Evolutionary conservation across 768 basidiomycete species (phyloP), one percentile per base, ranked within the genome.

Genomic region (Mycena venus): DNA sequence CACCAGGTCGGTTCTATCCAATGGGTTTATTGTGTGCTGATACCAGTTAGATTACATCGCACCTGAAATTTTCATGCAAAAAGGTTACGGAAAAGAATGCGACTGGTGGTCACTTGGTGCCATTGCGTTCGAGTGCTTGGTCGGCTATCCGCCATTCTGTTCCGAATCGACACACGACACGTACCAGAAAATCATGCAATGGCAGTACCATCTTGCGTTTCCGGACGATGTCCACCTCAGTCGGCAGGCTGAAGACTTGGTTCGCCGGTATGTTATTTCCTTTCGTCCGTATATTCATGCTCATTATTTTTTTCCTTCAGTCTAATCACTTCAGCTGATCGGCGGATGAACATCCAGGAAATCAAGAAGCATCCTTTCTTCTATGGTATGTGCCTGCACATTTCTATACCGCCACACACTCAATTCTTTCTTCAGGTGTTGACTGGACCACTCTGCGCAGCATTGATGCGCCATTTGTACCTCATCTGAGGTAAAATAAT

Each of bases 101-200:
- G 98, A 99, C 83, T 99, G 97, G 97, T 99, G 98, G 98, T 98
- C 97, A 10, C 89, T 99, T 32, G 98, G 98, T 6, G 96, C 97
- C 21, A 99, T 99, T 86, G 97, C 96, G 94, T 99, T 98, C 82
- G 98, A 99, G 84, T 98, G 95, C 83, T 86, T 99, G 27, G 96
- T 99, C 76, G 98, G 98, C 68, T 99, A 98, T 83, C 94, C 95
- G 42, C 94, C 94, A 0, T 95, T 95, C 86, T 96, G 94, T 38
- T 80, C 93, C 3, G 97, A 99, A 82, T 95, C 94, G 64, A 97
- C 98, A 25, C 96, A 98, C 78, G 98, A 99, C 77, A 99, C 97
- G 27, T 99, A 99, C 83, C 93, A 97, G 80, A 99, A 99, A 85
- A 99, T 99, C 77, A 93, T 98, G 85, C 94, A 97, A 81, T 99